A percentile compares a stretch with the other conserved stretches of the same genome.
Conservation (phyloP, 192 early-diverging fungal species). For the Podila verticillata region DNA sequence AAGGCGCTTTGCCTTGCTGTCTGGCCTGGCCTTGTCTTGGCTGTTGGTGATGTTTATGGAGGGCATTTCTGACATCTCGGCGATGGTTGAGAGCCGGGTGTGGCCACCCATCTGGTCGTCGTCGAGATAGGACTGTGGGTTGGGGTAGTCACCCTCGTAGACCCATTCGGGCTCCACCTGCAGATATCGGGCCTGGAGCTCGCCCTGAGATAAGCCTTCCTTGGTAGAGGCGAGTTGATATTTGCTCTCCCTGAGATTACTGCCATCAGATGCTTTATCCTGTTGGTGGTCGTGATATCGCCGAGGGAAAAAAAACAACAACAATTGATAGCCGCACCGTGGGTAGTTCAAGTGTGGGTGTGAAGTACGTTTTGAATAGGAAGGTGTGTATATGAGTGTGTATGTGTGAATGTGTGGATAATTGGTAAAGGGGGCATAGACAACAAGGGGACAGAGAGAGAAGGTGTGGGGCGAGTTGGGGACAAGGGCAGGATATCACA, state of each 20-base stretch:
- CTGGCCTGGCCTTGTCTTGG: slow-evolving; percentile 1
- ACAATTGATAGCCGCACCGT: no score
- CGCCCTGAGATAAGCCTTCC: slow-evolving; percentile 1
- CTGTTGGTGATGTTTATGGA: slow-evolving; percentile 30
- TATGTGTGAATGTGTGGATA: no score
- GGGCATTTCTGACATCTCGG: slow-evolving; percentile 39
- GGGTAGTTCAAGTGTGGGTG: no score
- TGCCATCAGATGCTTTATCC: background rate
- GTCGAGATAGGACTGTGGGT: slow-evolving; percentile 10
- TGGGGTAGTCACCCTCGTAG: background rate
- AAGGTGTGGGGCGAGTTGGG: no score
- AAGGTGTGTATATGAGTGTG: no score
- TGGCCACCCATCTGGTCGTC: slow-evolving; percentile 24
- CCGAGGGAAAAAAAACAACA: no score
- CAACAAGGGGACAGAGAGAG: no score
- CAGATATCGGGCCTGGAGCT: slow-evolving; percentile 22
- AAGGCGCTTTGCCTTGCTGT: slow-evolving; percentile 4
- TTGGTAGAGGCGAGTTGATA: no score
- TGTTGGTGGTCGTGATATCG: no score
- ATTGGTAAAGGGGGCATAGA: no score
- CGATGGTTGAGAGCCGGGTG: slow-evolving; percentile 30
- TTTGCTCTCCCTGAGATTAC: background rate
- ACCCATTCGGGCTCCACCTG: slow-evolving; percentile 28
- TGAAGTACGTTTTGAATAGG: no score
- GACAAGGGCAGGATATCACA: no score